Evolutionary conservation across 352 stramenopile genomes (phyloP), one percentile per base, ranked within the genome.

Genomic region (Phytopythium chamaehyphon): DNA sequence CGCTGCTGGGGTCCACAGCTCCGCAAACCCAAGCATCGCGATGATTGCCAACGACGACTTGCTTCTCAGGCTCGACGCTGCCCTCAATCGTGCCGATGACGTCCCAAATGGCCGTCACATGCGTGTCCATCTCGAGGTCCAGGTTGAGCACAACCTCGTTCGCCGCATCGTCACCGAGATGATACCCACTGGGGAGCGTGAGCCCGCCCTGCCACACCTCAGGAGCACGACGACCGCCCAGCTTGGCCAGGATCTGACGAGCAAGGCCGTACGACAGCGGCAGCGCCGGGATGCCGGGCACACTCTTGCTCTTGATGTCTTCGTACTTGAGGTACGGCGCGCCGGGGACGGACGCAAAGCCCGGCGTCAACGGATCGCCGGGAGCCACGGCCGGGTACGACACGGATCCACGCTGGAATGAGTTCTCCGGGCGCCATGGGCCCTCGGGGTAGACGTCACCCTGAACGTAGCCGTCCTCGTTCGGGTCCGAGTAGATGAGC

Each of bases 401-500:
- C 14, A 84, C 64, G 22, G 74, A 92, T 26, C 87, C 87, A 21
- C 87, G 76, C 68, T 96, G 86, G 48, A 95, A 83, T 10, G 74
- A 81, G 14, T 64, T 73, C 15, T 69, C 49, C 3, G 84, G 79
- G 4, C 87, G 76, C 66, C 77, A 96, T 6, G 71, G 70, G 14
- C 87, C 87, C 8, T 91, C 59, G 5, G 87, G 84, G 61, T 95
- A 96, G 11, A 75, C 74, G 6, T 56, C 40, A 1, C 86, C 86
- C 2, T 65, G 47, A 5, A 40, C 47, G 58, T 73, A 96, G 8
- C 88, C 88, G 59, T 96, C 88, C 12, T 96, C 72, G 14, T 69
- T 52, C 10, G 88, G 88, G 59, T 96, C 88, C 50, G 73, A 90
- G 66, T 93, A 96, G 62, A 96, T 93, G 2, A 96, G 64, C 21